These are phyloP conservation scores for Cyclostephanos invisitatus DNA, from an alignment of 108 stramenopile genomes.

Conservation along the genomic window DNA sequence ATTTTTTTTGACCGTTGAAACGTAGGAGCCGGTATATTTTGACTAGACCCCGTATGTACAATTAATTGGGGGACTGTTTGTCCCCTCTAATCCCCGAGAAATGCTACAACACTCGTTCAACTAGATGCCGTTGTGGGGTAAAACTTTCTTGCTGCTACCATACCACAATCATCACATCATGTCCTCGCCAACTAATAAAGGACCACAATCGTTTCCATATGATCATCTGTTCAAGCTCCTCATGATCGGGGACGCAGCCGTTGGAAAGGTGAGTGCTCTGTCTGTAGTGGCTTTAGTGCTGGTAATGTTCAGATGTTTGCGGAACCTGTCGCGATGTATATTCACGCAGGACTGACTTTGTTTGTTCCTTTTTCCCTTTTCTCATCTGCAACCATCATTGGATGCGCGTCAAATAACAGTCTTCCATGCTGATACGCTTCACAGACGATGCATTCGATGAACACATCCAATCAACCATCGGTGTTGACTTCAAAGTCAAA, in stretches of 20 bases:
- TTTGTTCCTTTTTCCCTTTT: neutral
- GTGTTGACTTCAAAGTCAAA: constrained; percentile 97
- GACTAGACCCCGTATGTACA: no score
- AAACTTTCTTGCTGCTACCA: no score
- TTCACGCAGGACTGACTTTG: neutral
- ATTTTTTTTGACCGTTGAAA: no score
- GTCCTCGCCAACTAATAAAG: constrained; percentile 28
- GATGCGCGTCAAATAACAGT: constrained; percentile 37
- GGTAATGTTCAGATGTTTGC: neutral
- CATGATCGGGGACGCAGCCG: constrained; percentile 98
- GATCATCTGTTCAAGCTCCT: constrained; percentile 99
- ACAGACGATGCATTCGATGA: constrained; percentile 99
- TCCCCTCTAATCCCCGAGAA: no score
- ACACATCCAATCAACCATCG: constrained; percentile 96
- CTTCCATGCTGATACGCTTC: constrained; percentile 95
- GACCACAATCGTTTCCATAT: constrained; percentile 84
- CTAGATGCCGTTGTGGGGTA: no score
- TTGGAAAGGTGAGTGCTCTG: constrained; percentile 81
- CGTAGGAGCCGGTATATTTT: no score
- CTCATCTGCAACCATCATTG: neutral
- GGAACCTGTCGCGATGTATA: neutral
- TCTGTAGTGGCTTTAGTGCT: no score
- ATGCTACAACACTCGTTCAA: no score
- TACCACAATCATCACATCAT: constrained; percentile 2
- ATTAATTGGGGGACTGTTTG: no score